A percentile compares a stretch with the other conserved stretches of the same genome.
Conservation (phyloP, 2,329 filamentous ascomycete genomes). For the Colletotrichum lini region DNA sequence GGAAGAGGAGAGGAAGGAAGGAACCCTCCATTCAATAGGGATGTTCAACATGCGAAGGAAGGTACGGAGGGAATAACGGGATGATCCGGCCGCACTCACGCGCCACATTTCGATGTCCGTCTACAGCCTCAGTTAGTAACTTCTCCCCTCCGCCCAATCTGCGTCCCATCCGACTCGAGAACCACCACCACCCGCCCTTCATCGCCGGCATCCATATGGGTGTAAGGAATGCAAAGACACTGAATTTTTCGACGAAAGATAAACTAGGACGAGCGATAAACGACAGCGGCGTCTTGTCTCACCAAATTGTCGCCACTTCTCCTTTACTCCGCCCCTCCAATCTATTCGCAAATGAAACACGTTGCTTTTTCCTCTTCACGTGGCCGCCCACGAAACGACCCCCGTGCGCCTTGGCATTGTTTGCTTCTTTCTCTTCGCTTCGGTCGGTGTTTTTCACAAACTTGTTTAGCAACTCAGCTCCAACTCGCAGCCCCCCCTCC, state of each 20-base stretch:
- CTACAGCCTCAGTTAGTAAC: no score
- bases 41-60: no score
- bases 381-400: background rate
- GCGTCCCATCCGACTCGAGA: no score
- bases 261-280: no score
- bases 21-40: background rate
- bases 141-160: no score
- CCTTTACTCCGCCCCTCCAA: background rate
- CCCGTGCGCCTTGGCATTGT: background rate
- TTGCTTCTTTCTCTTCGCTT: background rate
- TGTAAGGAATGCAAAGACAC: no score
- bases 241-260: no score
- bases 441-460: no score
- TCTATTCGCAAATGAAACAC: background rate
- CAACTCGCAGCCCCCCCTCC: background rate
- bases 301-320: background rate
- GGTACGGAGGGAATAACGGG: background rate
- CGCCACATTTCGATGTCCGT: no score
- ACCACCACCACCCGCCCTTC: no score
- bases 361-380: slow-evolving; percentile 32
- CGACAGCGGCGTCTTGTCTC: background rate
- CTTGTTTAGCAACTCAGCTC: background rate
- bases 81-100: background rate
- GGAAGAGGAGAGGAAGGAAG: background rate
- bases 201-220: no score